These are phyloP conservation scores for Staphylotrichum tortipilum DNA, from an alignment of 495 filamentous ascomycete genomes.

Conservation along the genomic window DNA sequence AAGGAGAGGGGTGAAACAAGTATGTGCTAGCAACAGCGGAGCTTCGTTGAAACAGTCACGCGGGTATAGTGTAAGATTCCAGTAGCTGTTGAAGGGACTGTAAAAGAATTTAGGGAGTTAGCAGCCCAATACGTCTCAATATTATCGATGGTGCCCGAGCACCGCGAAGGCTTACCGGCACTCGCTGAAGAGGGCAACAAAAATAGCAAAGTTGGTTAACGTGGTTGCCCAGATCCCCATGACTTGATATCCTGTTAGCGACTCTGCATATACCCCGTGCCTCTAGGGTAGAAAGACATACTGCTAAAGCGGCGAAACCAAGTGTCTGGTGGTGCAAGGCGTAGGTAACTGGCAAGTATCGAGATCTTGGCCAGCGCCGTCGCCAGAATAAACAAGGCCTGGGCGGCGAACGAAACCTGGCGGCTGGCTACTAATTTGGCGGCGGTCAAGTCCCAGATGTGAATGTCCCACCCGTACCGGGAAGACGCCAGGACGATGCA, in stretches of 20 bases:
- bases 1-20: constrained; percentile 24
- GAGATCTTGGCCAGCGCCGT: constrained; percentile 37
- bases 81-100: constrained; percentile 28
- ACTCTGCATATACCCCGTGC: no score
- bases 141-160: no score
- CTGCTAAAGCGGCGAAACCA: constrained; percentile 31
- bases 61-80: constrained; percentile 14
- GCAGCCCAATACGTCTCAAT: no score
- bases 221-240: constrained; percentile 15
- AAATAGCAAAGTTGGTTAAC: constrained; percentile 15
- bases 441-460: constrained; percentile 19
- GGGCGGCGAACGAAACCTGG: constrained; percentile 21
- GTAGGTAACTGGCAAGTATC: constrained; percentile 44
- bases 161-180: constrained; percentile 9
- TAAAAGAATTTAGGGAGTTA: background rate
- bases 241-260: background rate
- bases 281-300: background rate
- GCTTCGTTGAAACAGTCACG: constrained; percentile 24
- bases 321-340: constrained; percentile 35
- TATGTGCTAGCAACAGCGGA: constrained; percentile 16
- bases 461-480: constrained; percentile 22
- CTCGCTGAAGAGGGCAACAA: constrained; percentile 30
- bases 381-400: constrained; percentile 18
- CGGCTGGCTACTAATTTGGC: constrained; percentile 10
- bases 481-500: constrained; percentile 18